Percentiles rank a stretch among this genome's conserved stretches.
Conservation (phyloP, 2,329 filamentous ascomycete genomes). For the Geosmithia putterillii region DNA sequence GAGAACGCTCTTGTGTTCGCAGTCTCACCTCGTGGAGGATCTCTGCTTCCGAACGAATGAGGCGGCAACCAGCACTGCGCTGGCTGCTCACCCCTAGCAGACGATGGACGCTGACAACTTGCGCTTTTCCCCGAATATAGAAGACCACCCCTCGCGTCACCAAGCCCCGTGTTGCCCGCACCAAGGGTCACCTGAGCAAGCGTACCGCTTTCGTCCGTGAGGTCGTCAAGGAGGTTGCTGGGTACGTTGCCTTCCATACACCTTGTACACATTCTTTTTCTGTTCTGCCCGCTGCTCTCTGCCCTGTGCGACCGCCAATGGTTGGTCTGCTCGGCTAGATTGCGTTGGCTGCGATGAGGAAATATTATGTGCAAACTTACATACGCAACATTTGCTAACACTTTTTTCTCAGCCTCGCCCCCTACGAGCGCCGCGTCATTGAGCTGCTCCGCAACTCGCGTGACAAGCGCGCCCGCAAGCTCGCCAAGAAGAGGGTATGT, state of each 20-base stretch:
- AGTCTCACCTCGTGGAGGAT: conserved; percentile 67
- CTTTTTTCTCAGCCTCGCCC: conserved; percentile 51
- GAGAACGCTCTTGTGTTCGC: no score
- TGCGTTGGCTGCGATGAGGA: background rate
- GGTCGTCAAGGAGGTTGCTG: conserved; percentile 96
- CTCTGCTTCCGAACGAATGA: conserved; percentile 42
- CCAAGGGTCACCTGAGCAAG: conserved; percentile 95
- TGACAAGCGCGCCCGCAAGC: conserved; percentile 98
- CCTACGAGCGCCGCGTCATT: conserved; percentile 97
- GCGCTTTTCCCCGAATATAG: conserved; percentile 36
- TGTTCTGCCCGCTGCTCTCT: background rate
- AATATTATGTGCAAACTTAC: background rate
- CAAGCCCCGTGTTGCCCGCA: conserved; percentile 70
- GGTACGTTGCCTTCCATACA: conserved; percentile 53
- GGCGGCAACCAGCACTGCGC: no score
- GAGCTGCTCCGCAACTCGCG: conserved; percentile 98
- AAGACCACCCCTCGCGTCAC: conserved; percentile 71
- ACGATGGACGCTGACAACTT: conserved; percentile 51
- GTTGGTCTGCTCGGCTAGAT: background rate
- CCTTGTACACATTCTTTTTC: no score
- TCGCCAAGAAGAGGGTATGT: conserved; percentile 92
- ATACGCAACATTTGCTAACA: conserved; percentile 13
- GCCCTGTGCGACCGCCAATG: no score
- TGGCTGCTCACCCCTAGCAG: conserved; percentile 24
- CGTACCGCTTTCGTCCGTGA: conserved; percentile 93